These are phyloP conservation scores for Cicer cuneatum DNA, from an alignment of 306 rosid genomes.

Conservation along the genomic window DNA sequence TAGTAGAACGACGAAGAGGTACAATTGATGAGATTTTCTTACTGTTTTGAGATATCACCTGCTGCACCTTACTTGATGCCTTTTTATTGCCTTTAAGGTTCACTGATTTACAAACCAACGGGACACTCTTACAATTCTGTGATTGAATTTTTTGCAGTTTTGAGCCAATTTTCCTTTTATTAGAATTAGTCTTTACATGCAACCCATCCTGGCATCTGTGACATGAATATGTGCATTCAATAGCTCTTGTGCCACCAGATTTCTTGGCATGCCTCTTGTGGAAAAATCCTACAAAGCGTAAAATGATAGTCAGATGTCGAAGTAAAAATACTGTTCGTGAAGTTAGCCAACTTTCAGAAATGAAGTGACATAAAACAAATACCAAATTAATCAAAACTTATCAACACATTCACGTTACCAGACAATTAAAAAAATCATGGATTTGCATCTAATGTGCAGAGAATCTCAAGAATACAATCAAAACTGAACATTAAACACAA, in stretches of 20 bases:
- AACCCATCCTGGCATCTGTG: constrained; percentile 67
- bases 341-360: constrained; percentile 12
- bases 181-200: constrained; percentile 49
- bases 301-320: constrained; percentile 42
- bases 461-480: not conserved
- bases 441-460: constrained; percentile 1
- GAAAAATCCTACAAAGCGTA: constrained; percentile 68
- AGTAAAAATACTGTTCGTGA: constrained; percentile 32
- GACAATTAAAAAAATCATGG: constrained; percentile 7
- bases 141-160: constrained; percentile 56
- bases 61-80: constrained; percentile 55
- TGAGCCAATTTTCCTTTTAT: constrained; percentile 52
- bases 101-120: constrained; percentile 54
- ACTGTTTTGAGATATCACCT: constrained; percentile 53
- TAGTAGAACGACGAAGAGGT: constrained; percentile 90
- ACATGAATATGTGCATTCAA: constrained; percentile 67
- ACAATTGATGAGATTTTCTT: constrained; percentile 57
- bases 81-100: constrained; percentile 62
- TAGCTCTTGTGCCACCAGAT: constrained; percentile 57
- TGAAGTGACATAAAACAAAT: constrained; percentile 36
- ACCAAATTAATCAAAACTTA: constrained; percentile 34
- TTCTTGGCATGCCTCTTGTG: constrained; percentile 89
- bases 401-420: not conserved
- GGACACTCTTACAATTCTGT: constrained; percentile 51
- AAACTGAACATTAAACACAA: not conserved